Evolutionary conservation across 257 asterid species (phyloP).

Genomic region (Cinchona pubescens): DNA sequence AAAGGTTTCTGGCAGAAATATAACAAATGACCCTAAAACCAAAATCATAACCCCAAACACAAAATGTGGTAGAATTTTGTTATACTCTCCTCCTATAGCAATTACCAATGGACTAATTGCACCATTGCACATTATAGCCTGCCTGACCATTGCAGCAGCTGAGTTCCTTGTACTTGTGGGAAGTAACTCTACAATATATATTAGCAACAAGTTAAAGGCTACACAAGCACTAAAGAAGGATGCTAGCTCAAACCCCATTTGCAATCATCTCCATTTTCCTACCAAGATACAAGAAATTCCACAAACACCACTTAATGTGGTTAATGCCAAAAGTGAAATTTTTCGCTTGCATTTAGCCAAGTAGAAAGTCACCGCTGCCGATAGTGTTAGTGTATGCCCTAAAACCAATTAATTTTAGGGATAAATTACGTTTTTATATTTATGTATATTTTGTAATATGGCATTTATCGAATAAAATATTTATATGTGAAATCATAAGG

Average conservation of each 20-base stretch:
- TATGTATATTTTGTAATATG: too few species aligned
- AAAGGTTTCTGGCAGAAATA: conserved; percentile 31
- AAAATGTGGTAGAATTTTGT: conserved; percentile 18
- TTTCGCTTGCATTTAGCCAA: conserved; percentile 29
- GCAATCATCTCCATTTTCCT: conserved; percentile 15
- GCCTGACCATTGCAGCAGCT: conserved; percentile 29
- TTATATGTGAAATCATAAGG: too few species aligned
- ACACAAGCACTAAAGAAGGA: conserved; percentile 32
- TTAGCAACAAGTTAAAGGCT: conserved; percentile 26
- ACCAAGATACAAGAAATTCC: conserved; percentile 22
- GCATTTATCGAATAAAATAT: too few species aligned
- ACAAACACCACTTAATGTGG: conserved; percentile 29
- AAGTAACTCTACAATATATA: conserved; percentile 32
- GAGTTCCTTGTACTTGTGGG: conserved; percentile 33
- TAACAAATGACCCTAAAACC: conserved; percentile 22
- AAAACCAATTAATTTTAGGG: too few species aligned
- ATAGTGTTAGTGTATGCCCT: too few species aligned
- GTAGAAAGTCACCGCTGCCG: too few species aligned
- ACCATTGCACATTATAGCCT: conserved; percentile 33
- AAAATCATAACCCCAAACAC: conserved; percentile 29
- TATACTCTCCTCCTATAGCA: conserved; percentile 25
- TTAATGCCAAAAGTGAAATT: conserved; percentile 23
- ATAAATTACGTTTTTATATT: too few species aligned
- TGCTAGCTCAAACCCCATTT: conserved; percentile 25
- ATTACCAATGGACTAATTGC: conserved; percentile 31